Evolutionary conservation across 352 stramenopile species (phyloP).

Genomic region (Phytophthora crassamura): DNA sequence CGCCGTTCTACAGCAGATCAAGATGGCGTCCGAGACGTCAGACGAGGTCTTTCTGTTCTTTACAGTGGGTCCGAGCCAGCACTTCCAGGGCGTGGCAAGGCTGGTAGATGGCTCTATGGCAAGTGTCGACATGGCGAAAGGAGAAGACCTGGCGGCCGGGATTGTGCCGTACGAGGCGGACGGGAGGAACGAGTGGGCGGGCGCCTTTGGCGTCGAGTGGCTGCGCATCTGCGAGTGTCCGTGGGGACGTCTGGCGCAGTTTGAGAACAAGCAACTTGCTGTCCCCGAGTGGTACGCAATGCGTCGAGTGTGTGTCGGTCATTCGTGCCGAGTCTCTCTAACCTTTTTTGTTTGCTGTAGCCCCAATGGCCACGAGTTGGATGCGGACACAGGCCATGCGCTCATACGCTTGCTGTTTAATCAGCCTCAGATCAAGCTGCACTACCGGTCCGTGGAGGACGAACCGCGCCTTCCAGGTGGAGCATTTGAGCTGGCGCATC

Average conservation of each 20-base stretch:
- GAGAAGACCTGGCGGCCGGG: conserved; percentile 55
- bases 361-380: conserved; percentile 72
- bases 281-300: conserved; percentile 65
- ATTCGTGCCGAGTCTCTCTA: not conserved
- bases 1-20: conserved; percentile 66
- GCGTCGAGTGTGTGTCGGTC: not conserved
- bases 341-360: conserved; percentile 36
- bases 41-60: conserved; percentile 88
- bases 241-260: conserved; percentile 78
- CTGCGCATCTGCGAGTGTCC: conserved; percentile 89
- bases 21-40: conserved; percentile 69
- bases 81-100: conserved; percentile 81
- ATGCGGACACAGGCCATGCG: conserved; percentile 69
- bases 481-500: conserved; percentile 73
- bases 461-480: conserved; percentile 76
- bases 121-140: conserved; percentile 35
- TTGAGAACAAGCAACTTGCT: conserved; percentile 71
- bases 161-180: conserved; percentile 73
- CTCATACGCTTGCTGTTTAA: conserved; percentile 84
- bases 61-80: conserved; percentile 71
- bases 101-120: conserved; percentile 47
- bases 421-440: conserved; percentile 81
- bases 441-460: conserved; percentile 87
- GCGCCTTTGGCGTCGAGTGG: conserved; percentile 81
- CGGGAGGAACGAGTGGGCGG: conserved; percentile 56